These are phyloP conservation scores for Umbelopsis sp. DNA, from an alignment of 192 early-diverging fungal species.

Conservation along the genomic window DNA sequence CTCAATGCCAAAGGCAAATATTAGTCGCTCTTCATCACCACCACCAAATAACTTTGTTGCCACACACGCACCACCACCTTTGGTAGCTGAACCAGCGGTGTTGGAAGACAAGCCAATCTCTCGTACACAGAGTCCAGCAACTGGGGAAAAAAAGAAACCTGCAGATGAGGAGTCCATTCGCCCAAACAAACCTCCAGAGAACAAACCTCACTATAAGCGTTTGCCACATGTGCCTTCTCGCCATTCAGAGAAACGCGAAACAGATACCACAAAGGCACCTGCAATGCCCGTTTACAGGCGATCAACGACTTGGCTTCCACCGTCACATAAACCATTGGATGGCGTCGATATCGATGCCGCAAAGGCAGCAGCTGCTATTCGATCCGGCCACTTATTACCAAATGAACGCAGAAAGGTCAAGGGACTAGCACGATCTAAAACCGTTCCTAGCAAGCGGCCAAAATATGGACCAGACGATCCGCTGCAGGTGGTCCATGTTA, in stretches of 20 bases:
- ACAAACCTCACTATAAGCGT: background rate
- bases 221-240: conserved; percentile 10
- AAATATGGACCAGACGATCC: conserved; percentile 35
- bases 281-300: background rate
- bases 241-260: background rate
- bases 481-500: conserved; percentile 34
- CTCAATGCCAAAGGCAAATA: conserved; percentile 24
- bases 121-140: background rate
- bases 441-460: conserved; percentile 28
- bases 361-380: conserved; percentile 11
- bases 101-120: too few species aligned
- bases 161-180: conserved; percentile 12
- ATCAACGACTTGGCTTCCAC: conserved; percentile 17
- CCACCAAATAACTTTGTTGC: background rate
- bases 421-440: conserved; percentile 25
- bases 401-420: conserved; percentile 8
- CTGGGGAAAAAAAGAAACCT: background rate
- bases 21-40: conserved; percentile 14
- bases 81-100: background rate
- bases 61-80: background rate
- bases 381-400: conserved; percentile 18
- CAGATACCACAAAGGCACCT: background rate
- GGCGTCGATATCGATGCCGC: conserved; percentile 12
- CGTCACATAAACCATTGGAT: conserved; percentile 7
- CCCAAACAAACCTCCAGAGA: background rate